A percentile compares a stretch with the other conserved stretches of the same genome.
Evolutionary conservation across 345 rosid species (phyloP).

Genomic region (Microcos paniculata): DNA sequence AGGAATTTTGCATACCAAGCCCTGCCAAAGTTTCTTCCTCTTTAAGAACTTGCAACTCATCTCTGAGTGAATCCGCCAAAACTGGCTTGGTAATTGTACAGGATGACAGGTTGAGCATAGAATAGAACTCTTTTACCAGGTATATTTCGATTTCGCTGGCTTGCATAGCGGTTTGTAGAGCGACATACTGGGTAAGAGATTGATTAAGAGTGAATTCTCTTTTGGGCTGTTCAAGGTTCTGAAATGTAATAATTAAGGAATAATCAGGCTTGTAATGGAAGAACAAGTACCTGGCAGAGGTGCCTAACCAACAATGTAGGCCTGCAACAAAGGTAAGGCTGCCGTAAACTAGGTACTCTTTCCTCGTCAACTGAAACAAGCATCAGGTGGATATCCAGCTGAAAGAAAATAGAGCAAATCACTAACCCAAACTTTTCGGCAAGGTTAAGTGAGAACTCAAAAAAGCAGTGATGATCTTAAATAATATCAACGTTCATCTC

Average conservation of each 20-base stretch:
- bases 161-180: conserved; percentile 43
- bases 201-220: neutral
- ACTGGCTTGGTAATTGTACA: neutral
- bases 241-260: neutral
- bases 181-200: conserved; percentile 39
- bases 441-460: conserved; percentile 10
- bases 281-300: conserved; percentile 37
- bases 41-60: conserved; percentile 34
- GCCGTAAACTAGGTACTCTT: conserved; percentile 42
- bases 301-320: conserved; percentile 40
- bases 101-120: conserved; percentile 24
- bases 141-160: conserved; percentile 41
- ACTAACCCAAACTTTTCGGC: conserved; percentile 4
- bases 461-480: conserved; percentile 1
- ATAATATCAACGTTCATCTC: neutral
- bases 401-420: conserved; percentile 22
- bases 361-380: conserved; percentile 45
- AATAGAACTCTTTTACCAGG: conserved; percentile 33
- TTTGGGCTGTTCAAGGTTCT: neutral
- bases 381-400: conserved; percentile 44
- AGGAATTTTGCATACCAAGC: conserved; percentile 21
- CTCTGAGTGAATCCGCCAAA: conserved; percentile 30
- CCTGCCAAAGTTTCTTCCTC: conserved; percentile 44
- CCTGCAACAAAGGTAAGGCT: conserved; percentile 48
- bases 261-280: neutral